These are phyloP conservation scores for Teunomyces stri DNA, from an alignment of 805 yeast species.

Conservation along the genomic window DNA sequence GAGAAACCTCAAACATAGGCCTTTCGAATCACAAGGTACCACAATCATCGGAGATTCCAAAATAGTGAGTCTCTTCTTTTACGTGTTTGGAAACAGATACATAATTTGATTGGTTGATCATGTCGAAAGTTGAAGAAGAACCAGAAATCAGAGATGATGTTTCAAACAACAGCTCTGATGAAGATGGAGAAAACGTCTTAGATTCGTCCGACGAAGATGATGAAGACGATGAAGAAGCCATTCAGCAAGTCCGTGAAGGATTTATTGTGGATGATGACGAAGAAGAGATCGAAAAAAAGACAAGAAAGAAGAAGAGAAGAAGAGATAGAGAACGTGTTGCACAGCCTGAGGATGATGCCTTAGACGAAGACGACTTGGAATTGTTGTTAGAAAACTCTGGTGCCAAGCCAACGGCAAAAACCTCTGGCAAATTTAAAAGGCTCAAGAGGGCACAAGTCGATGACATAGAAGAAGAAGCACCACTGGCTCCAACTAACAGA, in stretches of 20 bases:
- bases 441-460: conserved; percentile 64
- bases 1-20: neutral
- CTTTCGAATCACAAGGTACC: conserved; percentile 3
- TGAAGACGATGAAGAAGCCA: conserved; percentile 85
- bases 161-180: conserved; percentile 31
- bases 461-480: conserved; percentile 31
- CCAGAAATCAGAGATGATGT: conserved; percentile 35
- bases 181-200: conserved; percentile 39
- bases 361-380: conserved; percentile 95
- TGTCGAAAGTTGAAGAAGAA: conserved; percentile 38
- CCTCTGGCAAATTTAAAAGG: conserved; percentile 64
- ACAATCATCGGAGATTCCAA: neutral
- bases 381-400: conserved; percentile 89
- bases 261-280: conserved; percentile 90
- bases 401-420: conserved; percentile 44
- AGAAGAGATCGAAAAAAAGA: conserved; percentile 21
- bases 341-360: conserved; percentile 55
- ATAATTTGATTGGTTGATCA: conserved; percentile 10
- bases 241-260: conserved; percentile 79
- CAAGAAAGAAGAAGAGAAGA: conserved; percentile 41
- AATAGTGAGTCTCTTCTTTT: neutral
- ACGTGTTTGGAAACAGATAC: conserved; percentile 4
- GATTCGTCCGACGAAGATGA: conserved; percentile 84
- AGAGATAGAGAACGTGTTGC: conserved; percentile 24
- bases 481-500: conserved; percentile 23